Evolutionary conservation across 345 rosid genomes (phyloP).

Genomic region (Acer saccharum): DNA sequence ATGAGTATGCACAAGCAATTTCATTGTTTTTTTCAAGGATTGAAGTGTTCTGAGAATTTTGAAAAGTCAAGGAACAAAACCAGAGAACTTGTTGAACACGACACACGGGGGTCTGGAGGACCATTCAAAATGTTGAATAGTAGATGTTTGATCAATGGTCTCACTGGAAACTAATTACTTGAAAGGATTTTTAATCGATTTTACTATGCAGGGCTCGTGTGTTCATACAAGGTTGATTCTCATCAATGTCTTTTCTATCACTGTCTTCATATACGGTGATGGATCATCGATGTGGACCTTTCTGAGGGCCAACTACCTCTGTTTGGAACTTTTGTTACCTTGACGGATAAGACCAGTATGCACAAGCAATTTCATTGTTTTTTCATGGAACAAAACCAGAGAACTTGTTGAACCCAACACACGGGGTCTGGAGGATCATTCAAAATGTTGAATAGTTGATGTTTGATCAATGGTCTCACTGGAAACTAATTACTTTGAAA

Average conservation of each 20-base stretch:
- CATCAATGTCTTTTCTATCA: too few relatives aligned
- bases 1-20: not conserved
- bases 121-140: not conserved
- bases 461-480: not conserved
- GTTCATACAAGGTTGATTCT: too few relatives aligned
- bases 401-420: not conserved
- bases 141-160: not conserved
- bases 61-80: not conserved
- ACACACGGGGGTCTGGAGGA: not conserved
- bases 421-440: not conserved
- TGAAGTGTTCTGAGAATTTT: not conserved
- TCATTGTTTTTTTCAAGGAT: not conserved
- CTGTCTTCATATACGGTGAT: too few relatives aligned
- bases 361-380: not conserved
- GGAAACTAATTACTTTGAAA: not conserved
- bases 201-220: too few relatives aligned
- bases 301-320: too few relatives aligned
- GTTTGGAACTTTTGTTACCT: too few relatives aligned
- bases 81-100: not conserved
- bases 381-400: not conserved
- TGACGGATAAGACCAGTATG: too few relatives aligned
- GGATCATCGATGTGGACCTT: too few relatives aligned
- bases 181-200: not conserved
- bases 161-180: not conserved
- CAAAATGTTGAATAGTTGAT: not conserved